Evolutionary conservation across 2,329 filamentous ascomycete genomes (phyloP).

Genomic region (Aspergillus vadensis): DNA sequence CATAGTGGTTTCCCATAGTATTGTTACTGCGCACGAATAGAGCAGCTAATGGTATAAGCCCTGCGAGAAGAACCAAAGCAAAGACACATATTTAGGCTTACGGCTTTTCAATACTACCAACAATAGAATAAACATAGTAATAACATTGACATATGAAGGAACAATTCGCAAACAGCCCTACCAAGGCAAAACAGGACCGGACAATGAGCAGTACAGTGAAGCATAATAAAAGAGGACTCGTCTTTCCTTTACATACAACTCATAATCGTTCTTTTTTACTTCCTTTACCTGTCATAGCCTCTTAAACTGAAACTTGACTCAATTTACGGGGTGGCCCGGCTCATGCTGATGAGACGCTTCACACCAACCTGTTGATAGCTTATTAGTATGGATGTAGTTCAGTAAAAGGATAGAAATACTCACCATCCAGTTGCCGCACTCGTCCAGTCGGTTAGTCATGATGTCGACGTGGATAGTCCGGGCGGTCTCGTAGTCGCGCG

Average conservation of each 20-base stretch:
- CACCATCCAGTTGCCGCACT: conserved; percentile 88
- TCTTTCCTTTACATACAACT: conserved; percentile 17
- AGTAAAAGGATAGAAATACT: conserved; percentile 37
- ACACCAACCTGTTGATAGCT: conserved; percentile 62
- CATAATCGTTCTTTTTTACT: conserved; percentile 8
- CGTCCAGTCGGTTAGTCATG: conserved; percentile 73
- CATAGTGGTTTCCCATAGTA: too few relatives aligned
- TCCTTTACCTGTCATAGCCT: not conserved
- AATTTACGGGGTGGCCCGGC: conserved; percentile 66
- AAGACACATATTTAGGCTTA: not conserved
- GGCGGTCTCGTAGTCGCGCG: conserved; percentile 69
- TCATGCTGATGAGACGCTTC: conserved; percentile 77
- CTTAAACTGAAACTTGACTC: not conserved
- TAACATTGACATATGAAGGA: conserved; percentile 21
- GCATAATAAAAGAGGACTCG: not conserved
- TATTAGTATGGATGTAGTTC: not conserved
- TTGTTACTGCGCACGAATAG: too few relatives aligned
- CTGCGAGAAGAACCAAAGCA: not conserved
- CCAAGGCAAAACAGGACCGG: conserved; percentile 1
- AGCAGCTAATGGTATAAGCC: too few relatives aligned
- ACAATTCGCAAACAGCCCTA: conserved; percentile 4
- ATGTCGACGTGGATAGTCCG: conserved; percentile 72
- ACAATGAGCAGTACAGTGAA: conserved; percentile 1
- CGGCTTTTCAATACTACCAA: not conserved
- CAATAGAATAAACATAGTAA: conserved; percentile 15